Percentiles rank a stretch among this genome's conserved stretches.
phyloP scores from a whole-genome alignment of 2,329 filamentous ascomycete species.

The Chaetomium olivaceum region DNA sequence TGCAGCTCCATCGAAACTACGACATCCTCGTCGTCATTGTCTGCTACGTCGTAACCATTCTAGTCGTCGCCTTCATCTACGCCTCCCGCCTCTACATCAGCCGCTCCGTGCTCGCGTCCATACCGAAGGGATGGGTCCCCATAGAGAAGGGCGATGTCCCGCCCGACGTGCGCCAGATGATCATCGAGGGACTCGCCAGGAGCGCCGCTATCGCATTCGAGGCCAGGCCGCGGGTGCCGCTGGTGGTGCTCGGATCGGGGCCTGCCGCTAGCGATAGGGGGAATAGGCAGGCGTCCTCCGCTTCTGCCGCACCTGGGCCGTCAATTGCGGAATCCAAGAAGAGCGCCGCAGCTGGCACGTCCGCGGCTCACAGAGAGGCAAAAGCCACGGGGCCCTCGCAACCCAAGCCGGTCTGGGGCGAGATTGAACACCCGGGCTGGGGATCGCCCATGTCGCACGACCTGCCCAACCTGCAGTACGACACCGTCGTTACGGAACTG shows the following conservation, averaged over 20 bases:
- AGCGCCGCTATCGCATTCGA: constrained; percentile 83
- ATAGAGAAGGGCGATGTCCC: constrained; percentile 82
- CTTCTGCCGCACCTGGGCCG: neutral
- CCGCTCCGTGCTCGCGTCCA: constrained; percentile 72
- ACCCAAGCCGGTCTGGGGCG: constrained; percentile 68
- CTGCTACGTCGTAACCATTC: constrained; percentile 70
- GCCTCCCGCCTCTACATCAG: constrained; percentile 83
- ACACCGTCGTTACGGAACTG: constrained; percentile 76
- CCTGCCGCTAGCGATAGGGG: constrained; percentile 10
- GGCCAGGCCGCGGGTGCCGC: constrained; percentile 63
- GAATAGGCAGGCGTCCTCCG: constrained; percentile 7
- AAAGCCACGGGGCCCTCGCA: constrained; percentile 50
- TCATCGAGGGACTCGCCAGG: constrained; percentile 69
- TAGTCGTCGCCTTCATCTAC: constrained; percentile 75
- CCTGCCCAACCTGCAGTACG: constrained; percentile 79
- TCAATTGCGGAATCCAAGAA: constrained; percentile 26
- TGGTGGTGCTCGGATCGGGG: constrained; percentile 15
- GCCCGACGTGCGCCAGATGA: constrained; percentile 72
- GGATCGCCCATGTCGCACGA: constrained; percentile 74
- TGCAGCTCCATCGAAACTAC: constrained; percentile 64
- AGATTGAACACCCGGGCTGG: constrained; percentile 88
- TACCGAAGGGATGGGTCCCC: constrained; percentile 85
- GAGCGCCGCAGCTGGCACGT: constrained; percentile 22
- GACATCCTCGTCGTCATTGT: constrained; percentile 82
- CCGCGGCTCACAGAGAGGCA: constrained; percentile 23